phyloP scores from a whole-genome alignment of 2,329 filamentous ascomycete genomes.

The Myriosclerotinia curreyana region DNA sequence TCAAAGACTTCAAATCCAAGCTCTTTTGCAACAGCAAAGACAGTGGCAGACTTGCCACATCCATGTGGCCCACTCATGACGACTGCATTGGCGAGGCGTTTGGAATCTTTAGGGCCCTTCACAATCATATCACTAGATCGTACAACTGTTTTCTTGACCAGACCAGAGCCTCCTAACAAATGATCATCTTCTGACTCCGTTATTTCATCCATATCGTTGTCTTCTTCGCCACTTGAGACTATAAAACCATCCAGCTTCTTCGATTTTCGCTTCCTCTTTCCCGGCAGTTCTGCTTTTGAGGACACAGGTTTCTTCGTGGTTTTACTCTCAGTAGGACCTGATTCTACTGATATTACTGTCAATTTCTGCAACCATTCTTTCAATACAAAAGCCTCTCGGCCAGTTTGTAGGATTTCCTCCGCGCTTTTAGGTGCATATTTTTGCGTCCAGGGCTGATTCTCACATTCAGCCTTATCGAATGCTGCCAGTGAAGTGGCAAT shows the following conservation, averaged over 20 bases:
- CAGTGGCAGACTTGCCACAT: constrained; percentile 88
- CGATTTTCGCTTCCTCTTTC: constrained; percentile 61
- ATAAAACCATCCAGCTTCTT: constrained; percentile 79
- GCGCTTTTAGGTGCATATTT: constrained; percentile 77
- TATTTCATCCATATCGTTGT: constrained; percentile 65
- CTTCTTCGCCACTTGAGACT: constrained; percentile 73
- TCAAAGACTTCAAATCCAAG: constrained; percentile 93
- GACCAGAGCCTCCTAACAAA: constrained; percentile 40
- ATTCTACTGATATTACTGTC: constrained; percentile 73
- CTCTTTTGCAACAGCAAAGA: constrained; percentile 89
- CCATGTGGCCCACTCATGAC: constrained; percentile 86
- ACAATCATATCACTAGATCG: constrained; percentile 42
- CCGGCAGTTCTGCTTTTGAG: constrained; percentile 41
- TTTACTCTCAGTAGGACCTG: constrained; percentile 44
- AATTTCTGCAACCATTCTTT: constrained; percentile 78
- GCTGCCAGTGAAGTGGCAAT: constrained; percentile 66
- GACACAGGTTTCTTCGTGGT: constrained; percentile 24
- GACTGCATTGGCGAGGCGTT: constrained; percentile 68
- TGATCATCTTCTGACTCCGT: constrained; percentile 55
- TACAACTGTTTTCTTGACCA: constrained; percentile 54
- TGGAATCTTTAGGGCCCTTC: constrained; percentile 44
- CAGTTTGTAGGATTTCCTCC: constrained; percentile 70
- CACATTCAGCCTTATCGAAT: constrained; percentile 76
- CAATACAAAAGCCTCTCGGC: constrained; percentile 66
- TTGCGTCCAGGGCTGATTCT: constrained; percentile 69